Evolutionary conservation across 495 filamentous ascomycete genomes (phyloP).

Genomic region (Penicillium canariense): DNA sequence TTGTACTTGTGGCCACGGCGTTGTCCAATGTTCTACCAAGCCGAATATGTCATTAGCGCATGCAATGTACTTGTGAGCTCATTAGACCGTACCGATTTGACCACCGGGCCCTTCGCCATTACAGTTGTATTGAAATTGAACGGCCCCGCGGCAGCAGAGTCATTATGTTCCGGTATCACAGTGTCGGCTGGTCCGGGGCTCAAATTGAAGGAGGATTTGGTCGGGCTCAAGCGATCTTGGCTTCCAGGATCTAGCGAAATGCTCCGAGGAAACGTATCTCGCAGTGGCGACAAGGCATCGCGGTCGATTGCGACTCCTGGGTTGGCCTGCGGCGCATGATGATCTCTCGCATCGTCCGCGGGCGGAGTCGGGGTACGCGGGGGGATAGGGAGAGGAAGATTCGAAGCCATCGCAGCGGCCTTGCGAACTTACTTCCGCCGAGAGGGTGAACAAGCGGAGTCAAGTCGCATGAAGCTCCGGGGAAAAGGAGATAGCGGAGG

Average conservation of each 20-base stretch:
- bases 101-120: slow-evolving; percentile 69
- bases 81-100: slow-evolving; percentile 66
- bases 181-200: slow-evolving; percentile 29
- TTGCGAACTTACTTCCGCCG: slow-evolving; percentile 7
- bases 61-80: neutral
- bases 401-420: slow-evolving; percentile 50
- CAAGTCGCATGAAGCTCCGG: slow-evolving; percentile 58
- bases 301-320: slow-evolving; percentile 52
- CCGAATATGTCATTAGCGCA: too few relatives aligned
- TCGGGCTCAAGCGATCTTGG: slow-evolving; percentile 37
- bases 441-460: slow-evolving; percentile 47
- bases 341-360: slow-evolving; percentile 48
- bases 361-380: slow-evolving; percentile 70
- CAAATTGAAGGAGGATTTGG: slow-evolving; percentile 43
- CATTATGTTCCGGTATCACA: slow-evolving; percentile 41
- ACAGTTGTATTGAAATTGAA: slow-evolving; percentile 94
- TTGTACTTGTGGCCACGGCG: slow-evolving; percentile 97
- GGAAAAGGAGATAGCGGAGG: slow-evolving; percentile 19
- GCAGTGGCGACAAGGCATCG: slow-evolving; percentile 63
- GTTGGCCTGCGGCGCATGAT: slow-evolving; percentile 27
- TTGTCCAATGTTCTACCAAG: slow-evolving; percentile 87
- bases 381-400: slow-evolving; percentile 60
- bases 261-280: slow-evolving; percentile 44
- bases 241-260: slow-evolving; percentile 28
- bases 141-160: slow-evolving; percentile 50